phyloP scores from a whole-genome alignment of 257 asterid genomes.

The Solanum medicagineum region DNA sequence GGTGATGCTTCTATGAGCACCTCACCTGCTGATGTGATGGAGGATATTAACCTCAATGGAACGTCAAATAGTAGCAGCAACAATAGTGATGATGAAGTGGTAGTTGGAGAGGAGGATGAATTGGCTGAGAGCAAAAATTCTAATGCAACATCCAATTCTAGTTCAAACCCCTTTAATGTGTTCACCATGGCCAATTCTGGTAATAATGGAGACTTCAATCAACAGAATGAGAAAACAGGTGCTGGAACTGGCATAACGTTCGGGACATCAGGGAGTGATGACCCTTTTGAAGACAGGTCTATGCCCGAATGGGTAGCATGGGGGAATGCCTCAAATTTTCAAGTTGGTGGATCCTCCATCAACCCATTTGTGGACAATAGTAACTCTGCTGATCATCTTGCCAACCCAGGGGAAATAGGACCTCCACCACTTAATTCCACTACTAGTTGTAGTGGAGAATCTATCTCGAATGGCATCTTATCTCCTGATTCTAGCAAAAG shows the following conservation, averaged over 20 bases:
- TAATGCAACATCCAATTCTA: constrained; percentile 19
- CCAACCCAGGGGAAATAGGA: constrained; percentile 12
- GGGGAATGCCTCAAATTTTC: constrained; percentile 61
- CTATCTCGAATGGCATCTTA: constrained; percentile 31
- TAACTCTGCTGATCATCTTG: constrained; percentile 8
- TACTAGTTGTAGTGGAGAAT: constrained; percentile 30
- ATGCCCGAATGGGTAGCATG: constrained; percentile 96
- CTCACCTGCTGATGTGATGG: constrained; percentile 51
- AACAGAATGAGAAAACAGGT: constrained; percentile 16
- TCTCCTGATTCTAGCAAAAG: constrained; percentile 19
- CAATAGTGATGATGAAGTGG: constrained; percentile 77
- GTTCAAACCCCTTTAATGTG: constrained; percentile 15
- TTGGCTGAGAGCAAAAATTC: constrained; percentile 27
- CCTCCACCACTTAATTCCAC: constrained; percentile 15
- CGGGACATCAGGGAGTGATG: constrained; percentile 57
- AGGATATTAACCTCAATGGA: constrained; percentile 45
- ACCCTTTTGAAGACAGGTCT: constrained; percentile 70
- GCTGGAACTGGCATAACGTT: constrained; percentile 37
- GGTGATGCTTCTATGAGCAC: constrained; percentile 37
- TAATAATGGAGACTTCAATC: constrained; percentile 6
- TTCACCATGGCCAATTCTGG: constrained; percentile 13
- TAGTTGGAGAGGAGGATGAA: constrained; percentile 86
- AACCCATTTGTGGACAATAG: constrained; percentile 60
- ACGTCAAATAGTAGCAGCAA: constrained; percentile 41
- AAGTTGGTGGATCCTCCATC: constrained; percentile 41